These are phyloP conservation scores for Knoxdaviesia capensis DNA, from an alignment of 2,329 filamentous ascomycete species.

Conservation along the genomic window DNA sequence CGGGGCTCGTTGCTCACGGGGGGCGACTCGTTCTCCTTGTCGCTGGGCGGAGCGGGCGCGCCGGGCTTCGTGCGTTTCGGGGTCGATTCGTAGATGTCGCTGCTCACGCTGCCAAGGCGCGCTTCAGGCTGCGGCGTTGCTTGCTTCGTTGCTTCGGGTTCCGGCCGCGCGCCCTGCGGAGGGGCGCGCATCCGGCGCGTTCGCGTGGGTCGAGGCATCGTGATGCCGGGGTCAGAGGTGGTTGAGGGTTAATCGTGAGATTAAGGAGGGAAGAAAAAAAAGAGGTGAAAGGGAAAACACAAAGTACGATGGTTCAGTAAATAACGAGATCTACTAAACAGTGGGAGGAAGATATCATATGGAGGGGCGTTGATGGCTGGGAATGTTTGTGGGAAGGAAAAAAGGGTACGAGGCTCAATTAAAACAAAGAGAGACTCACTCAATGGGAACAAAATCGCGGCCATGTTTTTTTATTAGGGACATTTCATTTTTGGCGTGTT, in stretches of 20 bases:
- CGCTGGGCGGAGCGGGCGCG: not conserved
- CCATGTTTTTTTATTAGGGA: no score
- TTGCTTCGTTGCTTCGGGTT: not conserved
- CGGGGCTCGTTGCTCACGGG: not conserved
- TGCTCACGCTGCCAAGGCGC: conserved; percentile 1
- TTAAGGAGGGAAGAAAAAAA: not conserved
- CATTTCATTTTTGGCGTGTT: no score
- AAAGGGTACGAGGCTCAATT: no score
- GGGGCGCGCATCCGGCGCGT: conserved; percentile 5
- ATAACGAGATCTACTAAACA: no score
- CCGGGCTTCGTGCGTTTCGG: not conserved
- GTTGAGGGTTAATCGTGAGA: no score
- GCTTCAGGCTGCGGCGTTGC: conserved; percentile 6
- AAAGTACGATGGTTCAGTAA: no score
- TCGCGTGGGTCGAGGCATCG: conserved; percentile 6
- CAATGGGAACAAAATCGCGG: no score
- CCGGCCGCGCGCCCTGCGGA: conserved; percentile 1
- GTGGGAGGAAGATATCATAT: no score
- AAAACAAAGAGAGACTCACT: no score
- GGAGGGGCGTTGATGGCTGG: no score
- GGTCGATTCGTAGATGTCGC: conserved; percentile 4
- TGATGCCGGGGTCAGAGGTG: not conserved
- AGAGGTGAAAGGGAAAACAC: no score
- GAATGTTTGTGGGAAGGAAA: no score
- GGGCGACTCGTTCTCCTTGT: conserved; percentile 2